A percentile compares a stretch with the other conserved stretches of the same genome.
Conservation (phyloP, 2,329 filamentous ascomycete genomes). For the Akanthomyces uredinophilus region DNA sequence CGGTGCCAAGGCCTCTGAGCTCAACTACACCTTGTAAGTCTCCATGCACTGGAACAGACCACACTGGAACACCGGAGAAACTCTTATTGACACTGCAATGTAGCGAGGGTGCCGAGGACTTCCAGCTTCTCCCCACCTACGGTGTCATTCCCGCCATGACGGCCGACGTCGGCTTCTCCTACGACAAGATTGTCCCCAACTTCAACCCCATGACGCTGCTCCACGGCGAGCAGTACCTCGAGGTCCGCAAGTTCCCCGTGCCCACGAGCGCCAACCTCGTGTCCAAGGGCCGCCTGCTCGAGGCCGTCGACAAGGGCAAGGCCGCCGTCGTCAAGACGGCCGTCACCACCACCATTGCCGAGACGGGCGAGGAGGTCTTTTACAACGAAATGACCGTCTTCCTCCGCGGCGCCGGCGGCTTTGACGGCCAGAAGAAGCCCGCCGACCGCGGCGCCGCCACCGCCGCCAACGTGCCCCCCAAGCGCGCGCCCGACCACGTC, state of each 20-base stretch:
- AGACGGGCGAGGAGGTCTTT: slow-evolving; percentile 83
- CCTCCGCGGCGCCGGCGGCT: slow-evolving; percentile 84
- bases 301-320: slow-evolving; percentile 93
- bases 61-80: not conserved
- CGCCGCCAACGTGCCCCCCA: slow-evolving; percentile 71
- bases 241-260: slow-evolving; percentile 86
- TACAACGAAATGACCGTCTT: slow-evolving; percentile 97
- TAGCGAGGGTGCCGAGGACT: slow-evolving; percentile 78
- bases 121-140: slow-evolving; percentile 92
- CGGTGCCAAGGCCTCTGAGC: slow-evolving; percentile 83
- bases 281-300: slow-evolving; percentile 74
- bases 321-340: slow-evolving; percentile 79
- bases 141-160: slow-evolving; percentile 94
- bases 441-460: slow-evolving; percentile 74
- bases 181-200: slow-evolving; percentile 84
- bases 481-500: slow-evolving; percentile 71
- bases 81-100: not conserved
- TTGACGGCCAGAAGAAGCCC: slow-evolving; percentile 76
- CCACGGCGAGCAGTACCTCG: slow-evolving; percentile 97
- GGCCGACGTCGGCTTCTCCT: slow-evolving; percentile 71
- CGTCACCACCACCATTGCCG: slow-evolving; percentile 77
- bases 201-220: slow-evolving; percentile 98
- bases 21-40: slow-evolving; percentile 71
- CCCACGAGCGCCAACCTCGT: slow-evolving; percentile 75
- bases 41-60: not conserved